Evolutionary conservation across 1,284 basidiomycete genomes (phyloP), one percentile per base, ranked within the genome.

Genomic region (Grifola frondosa): DNA sequence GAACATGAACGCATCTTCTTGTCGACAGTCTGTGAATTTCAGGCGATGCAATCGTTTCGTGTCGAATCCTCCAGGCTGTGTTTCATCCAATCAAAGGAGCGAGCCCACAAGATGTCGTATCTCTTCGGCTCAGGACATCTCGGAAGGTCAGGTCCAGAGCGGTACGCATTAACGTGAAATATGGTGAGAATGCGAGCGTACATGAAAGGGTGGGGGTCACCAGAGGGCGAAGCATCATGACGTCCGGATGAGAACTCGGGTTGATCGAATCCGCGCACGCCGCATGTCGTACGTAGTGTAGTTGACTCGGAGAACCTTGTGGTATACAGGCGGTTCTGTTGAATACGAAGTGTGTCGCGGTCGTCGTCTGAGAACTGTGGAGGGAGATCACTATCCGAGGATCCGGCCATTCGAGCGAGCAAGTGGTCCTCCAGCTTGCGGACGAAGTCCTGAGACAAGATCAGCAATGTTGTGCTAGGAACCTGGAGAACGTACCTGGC

Each of bases 211-310:
- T 53, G 55, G 1, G 24, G 2, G 21, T 25, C 13, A 5, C 6
- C 19, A 4, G n/a, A 9, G 22, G 25, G 13, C 5, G 60, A 5
- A 55, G 45, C 2, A 68, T 47, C 61, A 73, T 69, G 15, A 74
- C 44, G 44, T 70, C 56, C 2, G 58, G 19, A 25, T 59, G 55
- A 2, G 53, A 58, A 1, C 49, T 25, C 0, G 61, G 64, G 37
- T 68, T 73, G 35, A 74, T 46, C 0, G 54, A 57, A 37, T 75
- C 71, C 35, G 64, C 11, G 54, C 54, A 6, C 62, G 56, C 5
- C 58, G 56, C 13, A 70, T 39, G 38, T 76, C 63, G 43, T 75
- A 75, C 2, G 69, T 71, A 0, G 68, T 75, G 48, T 68, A 74
- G 35, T 73, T 70, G 31, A 75, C 44, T 0, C 53, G 49, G 25